phyloP scores from a whole-genome alignment of 2,329 filamentous ascomycete species.

The Colletotrichum brevisporum region DNA sequence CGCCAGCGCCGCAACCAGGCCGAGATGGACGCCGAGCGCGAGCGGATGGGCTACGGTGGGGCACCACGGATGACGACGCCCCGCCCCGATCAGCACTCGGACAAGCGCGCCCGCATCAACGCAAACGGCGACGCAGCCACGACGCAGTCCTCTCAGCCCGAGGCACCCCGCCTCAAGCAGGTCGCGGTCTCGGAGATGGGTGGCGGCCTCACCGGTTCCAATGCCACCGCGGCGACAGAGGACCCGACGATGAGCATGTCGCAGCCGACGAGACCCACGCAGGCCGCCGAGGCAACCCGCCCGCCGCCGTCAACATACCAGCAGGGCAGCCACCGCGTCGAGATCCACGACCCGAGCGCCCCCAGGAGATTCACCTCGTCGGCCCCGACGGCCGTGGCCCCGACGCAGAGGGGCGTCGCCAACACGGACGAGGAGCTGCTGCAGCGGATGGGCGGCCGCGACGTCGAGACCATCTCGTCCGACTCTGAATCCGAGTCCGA shows the following conservation, averaged over 20 bases:
- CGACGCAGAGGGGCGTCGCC: conserved; percentile 41
- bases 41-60: conserved; percentile 48
- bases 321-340: conserved; percentile 16
- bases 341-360: conserved; percentile 22
- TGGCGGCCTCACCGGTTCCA: conserved; percentile 52
- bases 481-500: conserved; percentile 6
- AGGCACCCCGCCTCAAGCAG: conserved; percentile 40
- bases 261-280: not conserved
- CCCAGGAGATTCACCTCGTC: not conserved
- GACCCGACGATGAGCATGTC: conserved; percentile 51
- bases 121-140: conserved; percentile 8
- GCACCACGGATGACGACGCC: not conserved
- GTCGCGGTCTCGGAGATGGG: conserved; percentile 52
- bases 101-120: conserved; percentile 32
- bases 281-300: not conserved
- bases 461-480: not conserved
- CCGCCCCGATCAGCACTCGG: conserved; percentile 15
- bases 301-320: conserved; percentile 18
- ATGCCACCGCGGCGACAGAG: conserved; percentile 52
- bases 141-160: not conserved
- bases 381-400: not conserved
- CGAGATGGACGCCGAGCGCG: conserved; percentile 61
- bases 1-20: conserved; percentile 62
- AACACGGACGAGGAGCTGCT: conserved; percentile 42
- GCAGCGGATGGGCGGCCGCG: conserved; percentile 1